phyloP scores from a whole-genome alignment of 2,329 filamentous ascomycete species.

The Cladosporium austrohemisphaericum region DNA sequence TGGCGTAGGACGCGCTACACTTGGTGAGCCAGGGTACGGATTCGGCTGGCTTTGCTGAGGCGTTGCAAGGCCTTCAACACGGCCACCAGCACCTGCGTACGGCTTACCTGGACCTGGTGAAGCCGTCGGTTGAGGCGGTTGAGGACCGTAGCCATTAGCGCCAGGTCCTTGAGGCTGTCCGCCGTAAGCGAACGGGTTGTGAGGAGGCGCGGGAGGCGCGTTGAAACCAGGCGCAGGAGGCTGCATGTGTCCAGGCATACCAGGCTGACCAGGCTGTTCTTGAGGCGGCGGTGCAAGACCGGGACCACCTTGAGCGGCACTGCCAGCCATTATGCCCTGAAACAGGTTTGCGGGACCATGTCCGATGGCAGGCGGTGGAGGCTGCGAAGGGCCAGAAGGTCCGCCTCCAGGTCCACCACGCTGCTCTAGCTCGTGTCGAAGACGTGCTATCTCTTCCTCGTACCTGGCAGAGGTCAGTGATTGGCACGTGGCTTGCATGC shows the following conservation, averaged over 20 bases:
- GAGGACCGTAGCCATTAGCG: constrained; percentile 71
- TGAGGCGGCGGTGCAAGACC: constrained; percentile 69
- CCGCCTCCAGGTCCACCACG: constrained; percentile 55
- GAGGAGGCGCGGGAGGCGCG: constrained; percentile 56
- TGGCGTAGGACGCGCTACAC: constrained; percentile 80
- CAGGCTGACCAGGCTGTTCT: constrained; percentile 55
- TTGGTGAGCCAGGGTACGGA: constrained; percentile 84
- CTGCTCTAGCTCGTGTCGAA: constrained; percentile 82
- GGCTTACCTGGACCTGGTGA: constrained; percentile 81
- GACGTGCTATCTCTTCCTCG: constrained; percentile 80
- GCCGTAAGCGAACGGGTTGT: constrained; percentile 63
- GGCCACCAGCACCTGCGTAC: constrained; percentile 46
- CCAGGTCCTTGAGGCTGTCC: constrained; percentile 55
- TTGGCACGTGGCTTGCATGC: neutral
- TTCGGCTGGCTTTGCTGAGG: constrained; percentile 87
- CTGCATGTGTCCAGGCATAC: constrained; percentile 61
- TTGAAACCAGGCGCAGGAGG: constrained; percentile 67
- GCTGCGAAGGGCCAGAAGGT: constrained; percentile 67
- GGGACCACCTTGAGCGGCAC: constrained; percentile 74
- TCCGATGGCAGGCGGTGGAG: constrained; percentile 78
- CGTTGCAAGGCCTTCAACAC: constrained; percentile 64
- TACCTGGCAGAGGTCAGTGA: constrained; percentile 58
- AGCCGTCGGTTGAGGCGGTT: constrained; percentile 77
- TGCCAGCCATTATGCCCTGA: constrained; percentile 91
- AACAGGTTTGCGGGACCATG: constrained; percentile 88